Evolutionary conservation across 768 basidiomycete species (phyloP), one percentile per base, ranked within the genome.

Genomic region (Coprinopsis strossmayeri): DNA sequence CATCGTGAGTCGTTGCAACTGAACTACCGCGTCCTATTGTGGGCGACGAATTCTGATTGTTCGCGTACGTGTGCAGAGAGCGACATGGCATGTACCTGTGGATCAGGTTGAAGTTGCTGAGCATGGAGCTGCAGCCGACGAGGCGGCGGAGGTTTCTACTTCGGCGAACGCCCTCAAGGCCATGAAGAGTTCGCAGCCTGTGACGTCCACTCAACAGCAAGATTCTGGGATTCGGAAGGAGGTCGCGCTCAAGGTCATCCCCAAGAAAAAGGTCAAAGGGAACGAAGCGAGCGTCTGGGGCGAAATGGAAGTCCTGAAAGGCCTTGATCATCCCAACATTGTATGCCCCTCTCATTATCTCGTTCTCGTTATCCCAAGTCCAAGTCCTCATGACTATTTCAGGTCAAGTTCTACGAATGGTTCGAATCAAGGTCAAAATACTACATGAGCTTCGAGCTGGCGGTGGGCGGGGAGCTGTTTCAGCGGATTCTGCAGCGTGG

Each of bases 331-430:
- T 62, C 82, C 87, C 0, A 94, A 97, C 59, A 89, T 97, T 55
- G 93, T 93, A n/a, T n/a, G n/a, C n/a, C n/a, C n/a, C n/a, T n/a
- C n/a, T n/a, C n/a, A n/a, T n/a, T n/a, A n/a, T n/a, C n/a, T n/a
- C n/a, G n/a, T n/a, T n/a, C n/a, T n/a, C n/a, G n/a, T n/a, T n/a
- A n/a, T n/a, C n/a, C n/a, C n/a, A n/a, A n/a, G n/a, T 32, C 9
- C 30, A 15, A 7, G 9, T 15, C 30, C 30, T 32, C 30, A 32
- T 32, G 30, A 32, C 30, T 32, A 32, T 15, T 20, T 20, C 59
- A 92, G 91, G 91, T 96, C 49, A 95, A 94, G 61, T 92, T 96
- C 59, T 94, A 86, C 64, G 93, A 96, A 63, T 91, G 87, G 82
- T 98, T 98, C 62, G 96, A 98, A 61, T 91, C 88, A 7, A 74